Conservation (phyloP, 2,329 filamentous ascomycete genomes). For the Aspergillus glaucus region DNA sequence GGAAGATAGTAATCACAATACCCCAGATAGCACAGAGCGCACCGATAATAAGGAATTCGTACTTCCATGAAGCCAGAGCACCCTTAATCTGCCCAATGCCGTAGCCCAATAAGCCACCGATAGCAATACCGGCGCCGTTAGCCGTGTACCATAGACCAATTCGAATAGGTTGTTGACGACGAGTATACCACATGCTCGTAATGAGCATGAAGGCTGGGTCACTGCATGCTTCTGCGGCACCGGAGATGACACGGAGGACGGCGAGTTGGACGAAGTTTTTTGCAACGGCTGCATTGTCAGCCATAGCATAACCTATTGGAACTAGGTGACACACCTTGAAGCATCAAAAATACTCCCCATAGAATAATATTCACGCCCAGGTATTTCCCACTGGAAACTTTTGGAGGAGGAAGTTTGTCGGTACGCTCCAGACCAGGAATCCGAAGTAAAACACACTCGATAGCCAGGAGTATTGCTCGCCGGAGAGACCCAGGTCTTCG, state of each 20-base stretch:
- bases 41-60: slow-evolving; percentile 26
- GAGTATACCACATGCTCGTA: slow-evolving; percentile 14
- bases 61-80: slow-evolving; percentile 18
- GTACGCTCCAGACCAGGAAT: slow-evolving; percentile 27
- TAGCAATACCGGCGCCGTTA: slow-evolving; percentile 38
- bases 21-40: slow-evolving; percentile 23
- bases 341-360: slow-evolving; percentile 9
- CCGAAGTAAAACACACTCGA: slow-evolving; percentile 40
- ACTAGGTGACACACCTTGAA: slow-evolving; percentile 1
- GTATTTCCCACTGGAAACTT: slow-evolving; percentile 11
- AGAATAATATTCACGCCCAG: slow-evolving; percentile 7
- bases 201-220: slow-evolving; percentile 53
- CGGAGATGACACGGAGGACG: slow-evolving; percentile 48
- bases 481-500: slow-evolving; percentile 36
- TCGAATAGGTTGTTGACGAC: slow-evolving; percentile 18
- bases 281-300: slow-evolving; percentile 31
- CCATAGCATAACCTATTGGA: not conserved
- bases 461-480: slow-evolving; percentile 36
- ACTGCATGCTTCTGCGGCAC: slow-evolving; percentile 43
- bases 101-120: slow-evolving; percentile 31
- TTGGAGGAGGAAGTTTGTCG: slow-evolving; percentile 21
- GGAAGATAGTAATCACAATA: slow-evolving; percentile 19
- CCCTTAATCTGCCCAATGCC: slow-evolving; percentile 19
- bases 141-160: slow-evolving; percentile 26
- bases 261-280: slow-evolving; percentile 47